These are phyloP conservation scores for Marasmius tenuissimus DNA, from an alignment of 1,284 basidiomycete species.

Conservation along the genomic window DNA sequence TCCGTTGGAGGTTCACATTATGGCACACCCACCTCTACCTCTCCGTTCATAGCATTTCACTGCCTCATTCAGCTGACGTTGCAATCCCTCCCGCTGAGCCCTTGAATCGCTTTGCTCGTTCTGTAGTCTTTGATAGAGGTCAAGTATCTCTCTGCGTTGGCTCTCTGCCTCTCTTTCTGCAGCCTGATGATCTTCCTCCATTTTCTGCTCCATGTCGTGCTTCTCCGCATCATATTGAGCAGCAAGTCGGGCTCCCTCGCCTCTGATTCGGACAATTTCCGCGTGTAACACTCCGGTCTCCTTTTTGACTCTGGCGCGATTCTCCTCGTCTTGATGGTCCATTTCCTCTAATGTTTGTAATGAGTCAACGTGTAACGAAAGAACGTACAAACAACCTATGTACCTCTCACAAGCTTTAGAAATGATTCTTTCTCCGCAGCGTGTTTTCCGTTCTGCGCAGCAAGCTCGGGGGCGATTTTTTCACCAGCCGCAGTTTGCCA, in stretches of 20 bases:
- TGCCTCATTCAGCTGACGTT: background rate
- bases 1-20: background rate
- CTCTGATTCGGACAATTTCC: background rate
- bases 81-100: background rate
- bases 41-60: background rate
- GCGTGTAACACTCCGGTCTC: background rate
- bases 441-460: conserved; percentile 34
- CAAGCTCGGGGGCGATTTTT: conserved; percentile 36
- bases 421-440: conserved; percentile 33
- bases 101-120: background rate
- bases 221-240: background rate
- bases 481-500: conserved; percentile 40
- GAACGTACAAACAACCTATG: background rate
- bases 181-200: background rate
- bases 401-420: conserved; percentile 34
- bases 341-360: background rate
- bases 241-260: background rate
- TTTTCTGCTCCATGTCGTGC: background rate
- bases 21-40: background rate
- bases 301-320: background rate
- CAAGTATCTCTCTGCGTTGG: background rate
- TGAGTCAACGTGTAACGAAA: background rate
- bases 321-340: background rate
- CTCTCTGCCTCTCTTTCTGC: background rate
- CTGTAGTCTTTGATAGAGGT: background rate